Conservation (phyloP, 228 moss, liverwort and hornwort species). For the Sphagnum fallax region DNA sequence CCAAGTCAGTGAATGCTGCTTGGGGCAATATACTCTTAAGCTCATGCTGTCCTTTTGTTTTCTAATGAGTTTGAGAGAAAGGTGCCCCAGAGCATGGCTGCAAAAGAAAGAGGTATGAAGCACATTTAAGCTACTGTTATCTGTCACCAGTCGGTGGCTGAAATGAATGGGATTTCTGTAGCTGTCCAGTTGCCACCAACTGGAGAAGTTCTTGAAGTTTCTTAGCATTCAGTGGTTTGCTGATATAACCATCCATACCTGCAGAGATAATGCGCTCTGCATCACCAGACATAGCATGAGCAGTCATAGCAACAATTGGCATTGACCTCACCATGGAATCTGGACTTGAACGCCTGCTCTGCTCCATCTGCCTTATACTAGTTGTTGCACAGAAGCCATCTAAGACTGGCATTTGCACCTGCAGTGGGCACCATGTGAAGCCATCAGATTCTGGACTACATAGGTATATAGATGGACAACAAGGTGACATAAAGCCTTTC, state of each 20-base stretch:
- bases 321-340: conserved; percentile 24
- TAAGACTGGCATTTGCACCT: conserved; percentile 65
- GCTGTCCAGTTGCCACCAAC: conserved; percentile 36
- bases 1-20: no score
- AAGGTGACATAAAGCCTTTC: no score
- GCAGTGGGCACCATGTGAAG: conserved; percentile 5
- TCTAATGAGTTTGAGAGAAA: no score
- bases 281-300: conserved; percentile 63
- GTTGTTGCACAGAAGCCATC: conserved; percentile 64
- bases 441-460: no score
- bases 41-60: no score
- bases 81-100: no score
- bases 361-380: conserved; percentile 46
- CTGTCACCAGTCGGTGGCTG: no score
- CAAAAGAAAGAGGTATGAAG: no score
- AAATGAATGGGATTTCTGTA: conserved; percentile 18
- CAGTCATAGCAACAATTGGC: conserved; percentile 64
- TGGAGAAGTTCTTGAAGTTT: conserved; percentile 61
- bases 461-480: no score
- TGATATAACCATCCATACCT: conserved; percentile 61
- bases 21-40: no score
- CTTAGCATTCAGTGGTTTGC: conserved; percentile 60
- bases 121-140: no score
- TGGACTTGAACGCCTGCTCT: conserved; percentile 18
- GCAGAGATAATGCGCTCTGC: conserved; percentile 53